Evolutionary conservation across 257 asterid species (phyloP).

Genomic region (Solanum lignicaule): DNA sequence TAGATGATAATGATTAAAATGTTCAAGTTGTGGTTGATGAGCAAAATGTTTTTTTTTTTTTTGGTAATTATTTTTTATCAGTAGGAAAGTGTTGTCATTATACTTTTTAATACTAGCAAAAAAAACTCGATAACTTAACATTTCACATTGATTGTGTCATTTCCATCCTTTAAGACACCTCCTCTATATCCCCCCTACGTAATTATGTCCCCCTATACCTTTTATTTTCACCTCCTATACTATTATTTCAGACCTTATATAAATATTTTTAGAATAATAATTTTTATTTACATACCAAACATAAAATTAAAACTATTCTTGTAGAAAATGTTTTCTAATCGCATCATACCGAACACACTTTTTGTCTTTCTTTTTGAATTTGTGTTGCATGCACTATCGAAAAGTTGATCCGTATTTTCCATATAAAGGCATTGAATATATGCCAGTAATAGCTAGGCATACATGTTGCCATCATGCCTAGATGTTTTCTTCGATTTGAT

Average conservation of each 20-base stretch:
- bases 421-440: not conserved
- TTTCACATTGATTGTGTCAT: not conserved
- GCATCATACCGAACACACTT: not conserved
- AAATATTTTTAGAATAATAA: not conserved
- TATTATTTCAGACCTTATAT: not conserved
- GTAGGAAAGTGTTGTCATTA: not conserved
- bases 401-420: not conserved
- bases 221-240: not conserved
- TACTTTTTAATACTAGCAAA: not conserved
- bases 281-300: not conserved
- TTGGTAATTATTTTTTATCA: not conserved
- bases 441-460: not conserved
- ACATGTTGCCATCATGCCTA: not conserved
- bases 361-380: not conserved
- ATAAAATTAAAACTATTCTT: not conserved
- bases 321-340: not conserved
- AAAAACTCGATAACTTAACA: not conserved
- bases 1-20: not conserved
- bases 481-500: not conserved
- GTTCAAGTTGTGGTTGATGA: not conserved
- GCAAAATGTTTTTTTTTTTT: not conserved
- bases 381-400: not conserved
- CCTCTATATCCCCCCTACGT: no score
- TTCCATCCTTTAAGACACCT: no score
- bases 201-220: not conserved